Base-by-base conservation (phyloP, 2,329 filamentous ascomycete species). In the Fusarium sp. region DNA sequence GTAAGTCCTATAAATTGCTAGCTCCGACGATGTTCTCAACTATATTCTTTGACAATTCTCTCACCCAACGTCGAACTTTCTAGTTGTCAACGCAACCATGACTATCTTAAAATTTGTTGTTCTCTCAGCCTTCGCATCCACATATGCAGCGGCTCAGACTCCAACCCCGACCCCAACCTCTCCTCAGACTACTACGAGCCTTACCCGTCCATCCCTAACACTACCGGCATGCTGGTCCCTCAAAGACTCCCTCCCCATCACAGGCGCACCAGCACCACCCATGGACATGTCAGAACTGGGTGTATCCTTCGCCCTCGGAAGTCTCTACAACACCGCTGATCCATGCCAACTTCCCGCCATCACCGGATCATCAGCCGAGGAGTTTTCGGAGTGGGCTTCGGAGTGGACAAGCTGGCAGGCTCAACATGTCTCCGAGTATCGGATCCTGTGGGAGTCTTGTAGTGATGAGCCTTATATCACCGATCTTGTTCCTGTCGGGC, bases 391-490 rank as follows among this genome's bases (percentile, higher is more conserved):
- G 11, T 62, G 54, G 44, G 44, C 59, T 20, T 62, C 54, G 2
- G 24, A 38, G 3, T 59, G 54, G 59, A 60, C 54, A 25, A 59
- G 45, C 16, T 59, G 38, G 59, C 54, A 62, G 20, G 54, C 32
- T 9, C 22, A 51, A 8, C 45, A 62, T 12, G 4, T 59, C 29
- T 62, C 55, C 0, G 45, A 62, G 30, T 62, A 38, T 22, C 30
- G 45, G 3, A 11, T 51, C 0, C 4, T 59, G 18, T 51, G 59
- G 54, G 22, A 59, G 15, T 20, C 24, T 10, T 51, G 54, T 2
- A 62, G 59, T 18, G 34, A 59, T 44, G 54, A 50, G 1, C 54
- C 54, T 4, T 10, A 18, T 6, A 62, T 62, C 20, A 62, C 54
- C 6, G 54, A 59, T 40, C 29, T 45, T 51, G 38, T 29, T 3